Evolutionary conservation across 2,329 filamentous ascomycete species (phyloP).

Genomic region (Fusarium robinianum): DNA sequence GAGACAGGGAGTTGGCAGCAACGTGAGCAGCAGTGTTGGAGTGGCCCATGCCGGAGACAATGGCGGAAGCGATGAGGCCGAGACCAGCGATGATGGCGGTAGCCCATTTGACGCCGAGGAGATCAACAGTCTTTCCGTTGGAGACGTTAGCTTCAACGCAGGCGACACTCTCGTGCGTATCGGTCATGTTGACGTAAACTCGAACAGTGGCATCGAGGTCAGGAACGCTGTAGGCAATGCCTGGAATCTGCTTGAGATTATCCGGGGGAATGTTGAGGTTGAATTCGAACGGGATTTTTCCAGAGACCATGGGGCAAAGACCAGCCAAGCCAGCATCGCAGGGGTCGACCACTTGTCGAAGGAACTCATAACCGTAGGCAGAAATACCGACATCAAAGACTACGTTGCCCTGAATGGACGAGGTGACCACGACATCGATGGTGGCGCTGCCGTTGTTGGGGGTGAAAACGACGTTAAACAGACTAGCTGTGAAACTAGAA

Average conservation of each 20-base stretch:
- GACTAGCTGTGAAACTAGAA: conserved; percentile 82
- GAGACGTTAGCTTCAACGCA: conserved; percentile 88
- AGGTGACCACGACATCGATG: conserved; percentile 79
- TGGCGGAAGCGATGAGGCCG: conserved; percentile 80
- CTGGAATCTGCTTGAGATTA: conserved; percentile 70
- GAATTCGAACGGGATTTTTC: conserved; percentile 75
- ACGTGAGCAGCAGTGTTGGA: conserved; percentile 94
- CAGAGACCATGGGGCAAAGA: conserved; percentile 89
- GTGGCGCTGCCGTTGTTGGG: conserved; percentile 73
- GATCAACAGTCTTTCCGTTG: conserved; percentile 90
- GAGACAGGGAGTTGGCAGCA: conserved; percentile 88
- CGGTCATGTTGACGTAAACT: conserved; percentile 76
- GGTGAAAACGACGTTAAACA: conserved; percentile 84
- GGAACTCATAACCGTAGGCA: conserved; percentile 79
- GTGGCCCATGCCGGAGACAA: conserved; percentile 88
- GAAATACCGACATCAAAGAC: conserved; percentile 75
- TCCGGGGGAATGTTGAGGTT: conserved; percentile 63
- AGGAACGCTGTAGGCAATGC: conserved; percentile 85
- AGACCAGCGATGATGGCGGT: conserved; percentile 87
- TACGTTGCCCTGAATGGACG: conserved; percentile 80
- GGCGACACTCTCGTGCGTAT: conserved; percentile 67
- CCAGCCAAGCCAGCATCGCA: conserved; percentile 72
- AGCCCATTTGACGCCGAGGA: conserved; percentile 85
- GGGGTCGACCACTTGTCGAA: conserved; percentile 72
- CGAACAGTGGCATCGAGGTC: conserved; percentile 87